Evolutionary conservation across 768 basidiomycete genomes (phyloP).

Genomic region (Cystoderma amianthinum): DNA sequence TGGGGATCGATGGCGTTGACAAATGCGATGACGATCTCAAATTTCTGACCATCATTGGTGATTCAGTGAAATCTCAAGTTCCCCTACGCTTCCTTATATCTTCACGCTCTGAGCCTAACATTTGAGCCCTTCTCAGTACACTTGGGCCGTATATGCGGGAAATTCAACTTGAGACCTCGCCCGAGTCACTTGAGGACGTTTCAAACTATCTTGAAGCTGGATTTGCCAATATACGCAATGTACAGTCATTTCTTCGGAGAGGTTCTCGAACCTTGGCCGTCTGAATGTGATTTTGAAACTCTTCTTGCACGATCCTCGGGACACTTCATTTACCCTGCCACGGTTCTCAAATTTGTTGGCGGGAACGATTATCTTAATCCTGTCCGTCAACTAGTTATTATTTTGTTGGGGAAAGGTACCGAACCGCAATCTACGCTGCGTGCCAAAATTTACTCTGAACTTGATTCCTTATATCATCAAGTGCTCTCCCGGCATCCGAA

Average conservation of each 20-base stretch:
- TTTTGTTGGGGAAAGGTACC: slow-evolving; percentile 2
- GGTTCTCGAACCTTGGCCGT: slow-evolving; percentile 1
- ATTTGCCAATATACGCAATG: slow-evolving; percentile 6
- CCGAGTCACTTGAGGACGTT: slow-evolving; percentile 11
- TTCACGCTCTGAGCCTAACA: slow-evolving; percentile 18
- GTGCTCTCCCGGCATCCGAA: slow-evolving; percentile 6
- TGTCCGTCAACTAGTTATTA: slow-evolving; percentile 4
- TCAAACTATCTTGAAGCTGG: slow-evolving; percentile 7
- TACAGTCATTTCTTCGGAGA: slow-evolving; percentile 3
- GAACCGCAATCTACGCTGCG: not conserved
- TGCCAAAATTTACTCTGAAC: slow-evolving; percentile 8
- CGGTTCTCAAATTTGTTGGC: slow-evolving; percentile 5
- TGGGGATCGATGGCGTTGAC: slow-evolving; percentile 19
- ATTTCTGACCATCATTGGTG: slow-evolving; percentile 8
- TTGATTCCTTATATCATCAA: slow-evolving; percentile 11
- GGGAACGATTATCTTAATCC: not conserved
- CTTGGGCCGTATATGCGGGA: not conserved
- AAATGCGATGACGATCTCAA: slow-evolving; percentile 10
- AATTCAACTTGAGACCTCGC: slow-evolving; percentile 3
- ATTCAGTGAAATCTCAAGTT: not conserved
- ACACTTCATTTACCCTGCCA: slow-evolving; percentile 2
- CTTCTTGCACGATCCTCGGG: not conserved
- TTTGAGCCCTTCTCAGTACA: slow-evolving; percentile 7
- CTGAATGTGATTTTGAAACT: not conserved
- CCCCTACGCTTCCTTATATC: slow-evolving; percentile 17